Evolutionary conservation across 495 filamentous ascomycete species (phyloP).

Genomic region (Amphirosellinia nigrospora): DNA sequence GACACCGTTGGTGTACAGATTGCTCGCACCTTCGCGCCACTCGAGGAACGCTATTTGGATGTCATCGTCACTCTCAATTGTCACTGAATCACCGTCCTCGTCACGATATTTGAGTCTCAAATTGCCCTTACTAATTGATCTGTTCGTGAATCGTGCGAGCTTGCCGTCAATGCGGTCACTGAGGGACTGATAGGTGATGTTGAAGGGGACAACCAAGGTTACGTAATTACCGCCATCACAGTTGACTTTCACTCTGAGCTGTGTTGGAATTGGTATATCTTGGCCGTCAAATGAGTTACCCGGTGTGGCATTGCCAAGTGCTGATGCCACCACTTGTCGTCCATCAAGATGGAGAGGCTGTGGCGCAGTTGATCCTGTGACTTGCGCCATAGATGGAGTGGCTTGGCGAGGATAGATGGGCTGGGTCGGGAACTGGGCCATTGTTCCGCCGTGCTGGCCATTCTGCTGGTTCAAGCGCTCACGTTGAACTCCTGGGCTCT

Average conservation of each 20-base stretch:
- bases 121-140: constrained; percentile 76
- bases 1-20: constrained; percentile 67
- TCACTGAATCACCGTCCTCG: constrained; percentile 91
- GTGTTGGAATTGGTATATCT: constrained; percentile 70
- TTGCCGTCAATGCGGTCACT: constrained; percentile 98
- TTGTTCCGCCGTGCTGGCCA: constrained; percentile 45
- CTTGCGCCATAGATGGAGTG: constrained; percentile 38
- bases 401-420: constrained; percentile 53
- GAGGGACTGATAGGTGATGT: constrained; percentile 89
- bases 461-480: constrained; percentile 44
- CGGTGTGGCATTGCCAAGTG: constrained; percentile 43
- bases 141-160: constrained; percentile 78
- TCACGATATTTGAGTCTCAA: constrained; percentile 88
- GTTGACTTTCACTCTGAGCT: constrained; percentile 93
- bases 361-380: constrained; percentile 21
- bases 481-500: constrained; percentile 57
- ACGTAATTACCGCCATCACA: constrained; percentile 81
- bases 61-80: constrained; percentile 92
- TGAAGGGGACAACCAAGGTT: constrained; percentile 89
- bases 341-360: constrained; percentile 41
- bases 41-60: constrained; percentile 93
- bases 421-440: constrained; percentile 55
- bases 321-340: constrained; percentile 41
- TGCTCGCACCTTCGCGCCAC: constrained; percentile 78
- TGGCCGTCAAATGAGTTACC: constrained; percentile 50